These are phyloP conservation scores for Globomyces sp. DNA, from an alignment of 371 early-diverging fungal species.

Conservation along the genomic window DNA sequence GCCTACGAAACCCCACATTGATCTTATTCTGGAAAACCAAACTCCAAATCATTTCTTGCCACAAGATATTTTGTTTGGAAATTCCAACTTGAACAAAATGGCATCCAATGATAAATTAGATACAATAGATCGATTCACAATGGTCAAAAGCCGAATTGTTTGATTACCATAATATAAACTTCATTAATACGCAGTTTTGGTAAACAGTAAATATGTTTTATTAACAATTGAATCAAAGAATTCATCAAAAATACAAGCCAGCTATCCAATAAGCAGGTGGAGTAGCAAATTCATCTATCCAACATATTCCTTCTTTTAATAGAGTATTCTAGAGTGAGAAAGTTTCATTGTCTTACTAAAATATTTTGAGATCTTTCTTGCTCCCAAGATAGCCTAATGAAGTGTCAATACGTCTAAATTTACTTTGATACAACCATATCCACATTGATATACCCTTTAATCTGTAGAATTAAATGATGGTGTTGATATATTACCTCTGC, in stretches of 20 bases:
- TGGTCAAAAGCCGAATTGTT: constrained; percentile 88
- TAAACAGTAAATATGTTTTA: too few relatives aligned
- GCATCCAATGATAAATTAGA: constrained; percentile 60
- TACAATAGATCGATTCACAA: constrained; percentile 82
- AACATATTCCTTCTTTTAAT: constrained; percentile 76
- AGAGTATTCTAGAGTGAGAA: constrained; percentile 52
- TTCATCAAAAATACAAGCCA: constrained; percentile 50
- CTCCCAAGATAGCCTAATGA: too few relatives aligned
- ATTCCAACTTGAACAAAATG: constrained; percentile 2
- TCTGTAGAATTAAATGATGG: neutral
- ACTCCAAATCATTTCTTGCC: constrained; percentile 11
- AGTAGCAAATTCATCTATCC: constrained; percentile 72
- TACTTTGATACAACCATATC: constrained; percentile 49
- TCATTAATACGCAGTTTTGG: too few relatives aligned
- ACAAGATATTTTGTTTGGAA: neutral
- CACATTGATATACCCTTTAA: constrained; percentile 56
- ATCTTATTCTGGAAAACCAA: constrained; percentile 10
- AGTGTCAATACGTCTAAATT: constrained; percentile 52
- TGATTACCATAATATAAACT: constrained; percentile 30
- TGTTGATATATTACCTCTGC: constrained; percentile 57
- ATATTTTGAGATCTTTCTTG: constrained; percentile 49
- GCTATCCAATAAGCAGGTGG: constrained; percentile 76
- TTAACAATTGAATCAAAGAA: neutral
- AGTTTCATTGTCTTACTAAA: neutral
- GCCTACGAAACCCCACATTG: neutral